These are phyloP conservation scores for Batrachochytrium dendrobatidis DNA, from an alignment of 371 early-diverging fungal species.

Conservation along the genomic window DNA sequence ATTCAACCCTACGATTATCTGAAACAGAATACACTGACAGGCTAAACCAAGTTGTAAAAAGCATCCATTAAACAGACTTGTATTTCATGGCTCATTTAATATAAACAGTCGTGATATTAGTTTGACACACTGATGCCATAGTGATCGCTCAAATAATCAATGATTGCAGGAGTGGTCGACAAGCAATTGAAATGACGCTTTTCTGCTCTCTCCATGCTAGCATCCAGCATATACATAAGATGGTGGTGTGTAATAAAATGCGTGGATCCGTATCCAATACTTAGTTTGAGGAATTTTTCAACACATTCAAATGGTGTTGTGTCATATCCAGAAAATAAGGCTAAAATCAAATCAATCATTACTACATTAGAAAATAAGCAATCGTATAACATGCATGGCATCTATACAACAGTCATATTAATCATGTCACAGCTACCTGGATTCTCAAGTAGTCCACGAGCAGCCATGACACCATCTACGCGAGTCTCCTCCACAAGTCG, in stretches of 20 bases:
- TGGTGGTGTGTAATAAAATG: constrained; percentile 88
- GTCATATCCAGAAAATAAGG: constrained; percentile 38
- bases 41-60: too few relatives aligned
- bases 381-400: too few relatives aligned
- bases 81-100: too few relatives aligned
- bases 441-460: constrained; percentile 80
- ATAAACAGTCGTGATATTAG: too few relatives aligned
- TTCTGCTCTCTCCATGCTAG: constrained; percentile 70
- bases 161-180: constrained; percentile 66
- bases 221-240: constrained; percentile 89
- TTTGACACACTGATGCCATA: constrained; percentile 51
- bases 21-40: too few relatives aligned
- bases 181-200: constrained; percentile 79
- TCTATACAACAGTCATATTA: too few relatives aligned
- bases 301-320: constrained; percentile 31
- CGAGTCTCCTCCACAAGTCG: constrained; percentile 77
- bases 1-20: too few relatives aligned
- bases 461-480: constrained; percentile 94
- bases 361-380: constrained; percentile 4
- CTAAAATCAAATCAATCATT: constrained; percentile 9
- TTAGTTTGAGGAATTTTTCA: constrained; percentile 64
- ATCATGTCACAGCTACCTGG: constrained; percentile 50
- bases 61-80: too few relatives aligned
- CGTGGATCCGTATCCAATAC: constrained; percentile 75
- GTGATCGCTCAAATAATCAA: constrained; percentile 73